Evolutionary conservation across 2,329 filamentous ascomycete genomes (phyloP).

Genomic region (Fusarium phyllophilum): DNA sequence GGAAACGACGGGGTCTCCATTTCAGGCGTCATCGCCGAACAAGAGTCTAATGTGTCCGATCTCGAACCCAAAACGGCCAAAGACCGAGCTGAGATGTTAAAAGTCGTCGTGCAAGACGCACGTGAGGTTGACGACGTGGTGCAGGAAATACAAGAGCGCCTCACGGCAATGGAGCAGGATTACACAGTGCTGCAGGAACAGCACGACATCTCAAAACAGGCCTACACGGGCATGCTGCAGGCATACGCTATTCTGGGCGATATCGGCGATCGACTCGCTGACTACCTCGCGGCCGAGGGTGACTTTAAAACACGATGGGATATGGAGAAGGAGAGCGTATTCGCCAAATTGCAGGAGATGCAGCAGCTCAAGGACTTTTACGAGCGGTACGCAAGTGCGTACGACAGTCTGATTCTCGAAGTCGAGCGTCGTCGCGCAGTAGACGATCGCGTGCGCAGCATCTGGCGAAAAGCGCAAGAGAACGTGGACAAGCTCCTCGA

Average conservation of each 20-base stretch:
- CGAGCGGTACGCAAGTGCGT: conserved; percentile 84
- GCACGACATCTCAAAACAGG: conserved; percentile 59
- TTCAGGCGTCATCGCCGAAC: conserved; percentile 71
- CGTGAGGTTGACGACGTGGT: conserved; percentile 74
- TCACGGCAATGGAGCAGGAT: conserved; percentile 79
- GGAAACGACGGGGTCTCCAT: conserved; percentile 65
- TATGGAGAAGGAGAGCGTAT: conserved; percentile 76
- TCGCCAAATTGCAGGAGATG: conserved; percentile 77
- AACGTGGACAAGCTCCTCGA: conserved; percentile 80
- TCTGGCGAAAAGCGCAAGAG: conserved; percentile 81
- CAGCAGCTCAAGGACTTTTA: conserved; percentile 84
- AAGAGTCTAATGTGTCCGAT: conserved; percentile 60
- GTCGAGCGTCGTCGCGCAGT: conserved; percentile 78
- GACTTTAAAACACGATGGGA: conserved; percentile 77
- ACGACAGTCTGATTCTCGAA: conserved; percentile 86
- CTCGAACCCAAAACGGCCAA: conserved; percentile 78
- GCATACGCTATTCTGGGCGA: conserved; percentile 75
- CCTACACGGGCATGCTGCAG: conserved; percentile 67
- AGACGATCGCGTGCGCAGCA: conserved; percentile 76
- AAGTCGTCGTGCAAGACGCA: conserved; percentile 79
- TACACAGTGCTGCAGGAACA: conserved; percentile 72
- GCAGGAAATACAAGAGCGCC: conserved; percentile 76
- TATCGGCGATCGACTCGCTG: conserved; percentile 72
- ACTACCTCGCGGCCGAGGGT: conserved; percentile 71
- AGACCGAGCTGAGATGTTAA: conserved; percentile 84